Evolutionary conservation across 805 yeast species (phyloP).

Genomic region (Teunomyces cretensis): DNA sequence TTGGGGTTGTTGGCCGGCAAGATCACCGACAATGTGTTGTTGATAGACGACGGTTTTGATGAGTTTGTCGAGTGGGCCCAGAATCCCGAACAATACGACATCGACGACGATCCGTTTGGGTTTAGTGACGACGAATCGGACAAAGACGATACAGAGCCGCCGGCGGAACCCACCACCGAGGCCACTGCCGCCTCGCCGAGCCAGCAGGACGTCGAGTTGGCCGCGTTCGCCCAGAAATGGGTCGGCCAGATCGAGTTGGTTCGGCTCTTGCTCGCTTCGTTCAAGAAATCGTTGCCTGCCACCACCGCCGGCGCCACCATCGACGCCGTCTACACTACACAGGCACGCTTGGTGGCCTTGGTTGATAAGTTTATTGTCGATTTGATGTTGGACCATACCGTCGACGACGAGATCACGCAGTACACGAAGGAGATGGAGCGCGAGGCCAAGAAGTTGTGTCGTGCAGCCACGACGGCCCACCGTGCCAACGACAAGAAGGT

Average conservation of each 20-base stretch:
- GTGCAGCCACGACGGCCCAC: conserved; percentile 47
- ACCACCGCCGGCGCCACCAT: conserved; percentile 41
- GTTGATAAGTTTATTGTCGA: conserved; percentile 62
- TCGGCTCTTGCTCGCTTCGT: conserved; percentile 56
- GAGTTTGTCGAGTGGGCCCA: conserved; percentile 72
- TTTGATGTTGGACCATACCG: conserved; percentile 47
- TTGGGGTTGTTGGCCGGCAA: conserved; percentile 51
- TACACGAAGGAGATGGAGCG: conserved; percentile 23
- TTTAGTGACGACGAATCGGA: conserved; percentile 30
- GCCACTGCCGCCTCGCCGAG: no score
- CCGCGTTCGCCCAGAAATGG: conserved; percentile 49
- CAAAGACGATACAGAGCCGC: background rate
- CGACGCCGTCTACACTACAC: conserved; percentile 47
- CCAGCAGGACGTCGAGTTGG: conserved; percentile 21
- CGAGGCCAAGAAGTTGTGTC: conserved; percentile 30
- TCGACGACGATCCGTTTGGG: conserved; percentile 56
- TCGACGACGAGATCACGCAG: conserved; percentile 34
- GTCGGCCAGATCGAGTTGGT: conserved; percentile 52
- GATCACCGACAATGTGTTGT: conserved; percentile 41
- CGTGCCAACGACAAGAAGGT: conserved; percentile 49
- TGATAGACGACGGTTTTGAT: conserved; percentile 61
- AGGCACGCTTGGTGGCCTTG: conserved; percentile 41
- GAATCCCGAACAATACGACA: conserved; percentile 48
- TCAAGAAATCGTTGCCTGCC: conserved; percentile 57
- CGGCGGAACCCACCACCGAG: no score